Evolutionary conservation across 2,329 filamentous ascomycete genomes (phyloP).

Genomic region (Lachnellula hyalina): DNA sequence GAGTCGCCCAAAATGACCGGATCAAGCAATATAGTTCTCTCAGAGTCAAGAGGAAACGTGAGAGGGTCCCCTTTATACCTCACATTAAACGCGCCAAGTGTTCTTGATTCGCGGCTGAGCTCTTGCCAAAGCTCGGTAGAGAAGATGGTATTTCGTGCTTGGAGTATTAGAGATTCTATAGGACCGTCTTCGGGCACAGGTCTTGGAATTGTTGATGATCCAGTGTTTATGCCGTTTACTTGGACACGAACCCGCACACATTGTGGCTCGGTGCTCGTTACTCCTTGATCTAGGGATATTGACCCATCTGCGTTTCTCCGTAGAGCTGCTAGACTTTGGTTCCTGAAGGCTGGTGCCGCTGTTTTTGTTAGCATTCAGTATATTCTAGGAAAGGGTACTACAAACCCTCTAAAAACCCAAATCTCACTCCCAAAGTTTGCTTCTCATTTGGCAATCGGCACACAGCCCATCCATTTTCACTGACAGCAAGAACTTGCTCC

Average conservation of each 20-base stretch:
- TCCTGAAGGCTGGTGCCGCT: conserved; percentile 53
- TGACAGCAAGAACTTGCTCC: conserved; percentile 77
- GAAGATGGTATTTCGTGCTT: conserved; percentile 73
- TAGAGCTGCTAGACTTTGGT: conserved; percentile 76
- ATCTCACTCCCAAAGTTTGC: conserved; percentile 76
- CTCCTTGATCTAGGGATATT: conserved; percentile 63
- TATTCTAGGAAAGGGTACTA: not conserved
- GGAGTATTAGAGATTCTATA: conserved; percentile 64
- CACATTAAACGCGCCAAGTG: conserved; percentile 66
- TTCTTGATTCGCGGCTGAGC: conserved; percentile 73
- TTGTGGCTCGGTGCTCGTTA: conserved; percentile 44
- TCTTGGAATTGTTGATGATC: conserved; percentile 47
- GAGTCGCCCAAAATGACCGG: conserved; percentile 56
- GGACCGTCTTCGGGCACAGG: conserved; percentile 51
- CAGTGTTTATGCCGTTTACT: conserved; percentile 51
- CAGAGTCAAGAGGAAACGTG: conserved; percentile 47
- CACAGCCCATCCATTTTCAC: conserved; percentile 80
- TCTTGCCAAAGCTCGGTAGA: conserved; percentile 89
- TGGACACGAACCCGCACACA: conserved; percentile 64
- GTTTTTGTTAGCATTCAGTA: conserved; percentile 27
- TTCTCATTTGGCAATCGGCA: conserved; percentile 69
- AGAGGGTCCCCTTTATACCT: conserved; percentile 55
- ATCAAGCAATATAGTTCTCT: conserved; percentile 59
- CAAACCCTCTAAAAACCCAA: conserved; percentile 70
- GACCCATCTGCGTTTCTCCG: conserved; percentile 68